Conservation (phyloP, 2,329 filamentous ascomycete genomes). For the Fusarium albosuccineum region DNA sequence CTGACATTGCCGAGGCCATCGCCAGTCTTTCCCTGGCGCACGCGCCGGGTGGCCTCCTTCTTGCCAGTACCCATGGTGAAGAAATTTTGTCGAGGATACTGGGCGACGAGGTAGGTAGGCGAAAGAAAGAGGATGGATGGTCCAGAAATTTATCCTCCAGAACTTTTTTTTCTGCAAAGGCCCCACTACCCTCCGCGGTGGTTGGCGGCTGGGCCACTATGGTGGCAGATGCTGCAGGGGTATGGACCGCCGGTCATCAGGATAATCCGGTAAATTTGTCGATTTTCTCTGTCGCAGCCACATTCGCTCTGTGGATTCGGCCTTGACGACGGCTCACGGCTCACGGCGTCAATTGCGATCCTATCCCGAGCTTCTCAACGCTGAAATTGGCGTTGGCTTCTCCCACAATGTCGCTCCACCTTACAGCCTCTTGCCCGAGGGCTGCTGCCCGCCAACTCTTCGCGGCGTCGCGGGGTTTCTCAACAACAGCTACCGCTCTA, state of each 20-base stretch:
- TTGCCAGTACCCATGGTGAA: slow-evolving; percentile 85
- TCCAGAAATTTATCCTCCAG: slow-evolving; percentile 44
- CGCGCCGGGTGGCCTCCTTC: slow-evolving; percentile 87
- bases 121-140: slow-evolving; percentile 33
- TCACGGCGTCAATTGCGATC: slow-evolving; percentile 39
- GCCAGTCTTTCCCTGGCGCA: slow-evolving; percentile 84
- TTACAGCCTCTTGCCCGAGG: slow-evolving; percentile 44
- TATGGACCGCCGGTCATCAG: slow-evolving; percentile 22
- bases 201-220: slow-evolving; percentile 41
- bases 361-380: slow-evolving; percentile 17
- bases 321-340: slow-evolving; percentile 30
- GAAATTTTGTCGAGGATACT: slow-evolving; percentile 39
- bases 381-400: slow-evolving; percentile 22
- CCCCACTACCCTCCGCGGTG: slow-evolving; percentile 43
- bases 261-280: slow-evolving; percentile 45
- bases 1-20: slow-evolving; percentile 94
- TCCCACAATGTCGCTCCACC: slow-evolving; percentile 48
- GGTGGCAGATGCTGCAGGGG: slow-evolving; percentile 19
- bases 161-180: slow-evolving; percentile 46
- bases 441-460: slow-evolving; percentile 45
- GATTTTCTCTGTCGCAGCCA: slow-evolving; percentile 41
- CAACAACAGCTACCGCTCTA: slow-evolving; percentile 53
- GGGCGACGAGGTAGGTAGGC: slow-evolving; percentile 29
- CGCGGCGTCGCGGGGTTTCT: slow-evolving; percentile 49
- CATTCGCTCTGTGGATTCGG: slow-evolving; percentile 17